A percentile compares a stretch with the other conserved stretches of the same genome.
phyloP scores from a whole-genome alignment of 139 green algal species.

The Ulvella scutata region DNA sequence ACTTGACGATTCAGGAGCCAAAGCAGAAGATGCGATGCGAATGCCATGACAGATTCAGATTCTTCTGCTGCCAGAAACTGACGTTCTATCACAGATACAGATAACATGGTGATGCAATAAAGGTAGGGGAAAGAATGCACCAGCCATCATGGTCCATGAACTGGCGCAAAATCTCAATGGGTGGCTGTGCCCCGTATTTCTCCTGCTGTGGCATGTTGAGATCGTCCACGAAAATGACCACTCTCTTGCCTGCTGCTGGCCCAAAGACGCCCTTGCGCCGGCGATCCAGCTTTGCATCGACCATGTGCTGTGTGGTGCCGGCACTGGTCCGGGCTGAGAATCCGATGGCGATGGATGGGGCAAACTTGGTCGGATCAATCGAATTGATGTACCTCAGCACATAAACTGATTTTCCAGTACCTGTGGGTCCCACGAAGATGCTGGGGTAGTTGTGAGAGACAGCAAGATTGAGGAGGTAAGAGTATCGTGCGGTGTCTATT shows the following conservation, averaged over 20 bases:
- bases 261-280: constrained; percentile 33
- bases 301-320: constrained; percentile 24
- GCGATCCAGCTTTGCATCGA: constrained; percentile 43
- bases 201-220: constrained; percentile 55
- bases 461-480: constrained; percentile 15
- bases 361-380: constrained; percentile 25
- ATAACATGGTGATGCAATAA: too few species aligned
- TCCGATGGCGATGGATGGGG: constrained; percentile 32
- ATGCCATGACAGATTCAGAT: too few species aligned
- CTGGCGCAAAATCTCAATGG: constrained; percentile 51
- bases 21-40: too few species aligned
- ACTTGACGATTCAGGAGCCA: too few species aligned
- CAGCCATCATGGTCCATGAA: constrained; percentile 60
- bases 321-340: constrained; percentile 29
- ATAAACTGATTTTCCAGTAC: constrained; percentile 35
- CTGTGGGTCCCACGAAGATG: constrained; percentile 29
- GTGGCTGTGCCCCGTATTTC: constrained; percentile 33
- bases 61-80: too few species aligned
- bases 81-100: too few species aligned
- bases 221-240: constrained; percentile 53
- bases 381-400: constrained; percentile 26
- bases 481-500: constrained; percentile 34
- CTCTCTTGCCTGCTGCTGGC: constrained; percentile 28
- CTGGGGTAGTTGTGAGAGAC: constrained; percentile 12
- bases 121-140: too few species aligned